These are phyloP conservation scores for Sorghum bicolor DNA, from an alignment of 176 grass and related monocot genomes.

Conservation along the genomic window DNA sequence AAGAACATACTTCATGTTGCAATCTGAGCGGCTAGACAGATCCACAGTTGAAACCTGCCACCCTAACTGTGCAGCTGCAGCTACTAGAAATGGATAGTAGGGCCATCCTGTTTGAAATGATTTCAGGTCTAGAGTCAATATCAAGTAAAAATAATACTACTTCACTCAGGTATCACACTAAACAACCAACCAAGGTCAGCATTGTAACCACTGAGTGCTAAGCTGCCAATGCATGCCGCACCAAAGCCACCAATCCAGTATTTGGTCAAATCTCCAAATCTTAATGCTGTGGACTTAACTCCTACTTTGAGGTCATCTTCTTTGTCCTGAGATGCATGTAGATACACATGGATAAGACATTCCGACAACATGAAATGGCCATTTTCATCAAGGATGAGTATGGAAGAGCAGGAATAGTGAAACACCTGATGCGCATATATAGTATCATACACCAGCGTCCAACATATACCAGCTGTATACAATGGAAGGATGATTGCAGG, in stretches of 20 bases:
- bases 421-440: conserved; percentile 97
- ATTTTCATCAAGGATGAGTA: neutral
- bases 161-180: neutral
- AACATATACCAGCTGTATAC: conserved; percentile 78
- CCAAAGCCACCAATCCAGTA: conserved; percentile 74
- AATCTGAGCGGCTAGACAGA: conserved; percentile 57
- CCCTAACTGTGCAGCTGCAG: conserved; percentile 55
- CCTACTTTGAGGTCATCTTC: conserved; percentile 86
- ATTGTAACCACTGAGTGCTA: conserved; percentile 70
- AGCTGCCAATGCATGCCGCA: conserved; percentile 50
- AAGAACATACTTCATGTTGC: conserved; percentile 74
- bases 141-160: neutral
- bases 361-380: neutral
- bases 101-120: conserved; percentile 67
- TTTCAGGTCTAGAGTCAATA: conserved; percentile 22
- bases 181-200: conserved; percentile 68
- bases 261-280: conserved; percentile 74
- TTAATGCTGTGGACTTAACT: conserved; percentile 89
- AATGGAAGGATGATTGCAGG: conserved; percentile 66
- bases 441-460: conserved; percentile 92
- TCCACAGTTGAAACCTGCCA: conserved; percentile 84
- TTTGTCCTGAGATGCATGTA: conserved; percentile 57
- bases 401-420: neutral
- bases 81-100: conserved; percentile 68
- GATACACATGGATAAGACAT: conserved; percentile 2